Evolutionary conservation across 371 early-diverging fungal genomes (phyloP), one percentile per base, ranked within the genome.

Genomic region (Funneliformis caledonium): DNA sequence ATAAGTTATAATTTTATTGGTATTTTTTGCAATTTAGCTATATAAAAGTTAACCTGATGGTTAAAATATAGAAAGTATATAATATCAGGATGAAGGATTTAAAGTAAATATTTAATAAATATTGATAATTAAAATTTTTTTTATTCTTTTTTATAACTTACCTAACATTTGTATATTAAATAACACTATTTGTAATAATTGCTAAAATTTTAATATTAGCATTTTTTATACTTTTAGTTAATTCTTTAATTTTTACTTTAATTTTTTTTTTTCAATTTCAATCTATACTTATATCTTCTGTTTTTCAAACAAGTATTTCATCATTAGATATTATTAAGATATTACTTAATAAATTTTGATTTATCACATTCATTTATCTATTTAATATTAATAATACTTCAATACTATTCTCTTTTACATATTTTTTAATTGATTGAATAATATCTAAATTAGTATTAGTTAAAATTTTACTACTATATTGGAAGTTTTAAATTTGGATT

Each of bases 181-280:
- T 10, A n/a, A 22, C 22, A 61, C 62, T 61, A 61, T 61, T 22
- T 22, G 68, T 68, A 42, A 68, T 43, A 9, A 68, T 75, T 61
- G 60, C 33, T 68, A 14, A 22, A 19, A 68, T 7, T 68, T 33
- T 68, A 42, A 68, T 68, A 42, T 12, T 43, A 2, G 19, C 43
- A 68, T 68, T 43, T 75, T 45, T 4, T 22, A 68, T 1, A 42
- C 19, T 26, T 33, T 33, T 42, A 68, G 43, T 68, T 68, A 68
- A 68, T 4, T 8, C 8, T 68, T 68, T n/a, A 68, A 43, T 68
- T 68, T 68, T 68, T 42, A 4, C 42, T 7, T 37, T 42, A 31
- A 68, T 19, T 42, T 68, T 45, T 42, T 7, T 14, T 19, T 1
- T 68, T 1, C 16, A 5, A 16, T 10, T 43, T 42, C 45, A 7